Evolutionary conservation across 1,284 basidiomycete species (phyloP).

Genomic region (Cryptococcus wingfieldii): DNA sequence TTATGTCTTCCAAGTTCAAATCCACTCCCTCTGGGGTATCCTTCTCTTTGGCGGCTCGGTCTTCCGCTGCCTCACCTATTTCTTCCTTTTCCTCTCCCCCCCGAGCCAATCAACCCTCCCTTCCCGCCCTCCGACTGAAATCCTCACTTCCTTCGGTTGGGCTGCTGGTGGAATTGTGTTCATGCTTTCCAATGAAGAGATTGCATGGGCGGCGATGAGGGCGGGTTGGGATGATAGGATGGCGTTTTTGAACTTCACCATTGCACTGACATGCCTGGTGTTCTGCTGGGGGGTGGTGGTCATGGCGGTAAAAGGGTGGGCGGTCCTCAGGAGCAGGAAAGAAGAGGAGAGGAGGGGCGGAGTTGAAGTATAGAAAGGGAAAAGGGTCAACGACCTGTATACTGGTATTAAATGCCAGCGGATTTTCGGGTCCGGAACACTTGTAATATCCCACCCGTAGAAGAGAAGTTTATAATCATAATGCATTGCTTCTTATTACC

Average conservation of each 20-base stretch:
- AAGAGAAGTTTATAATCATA: no score
- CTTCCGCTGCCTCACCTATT: conserved; percentile 67
- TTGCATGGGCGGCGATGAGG: conserved; percentile 88
- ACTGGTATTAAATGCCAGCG: no score
- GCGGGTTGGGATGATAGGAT: conserved; percentile 74
- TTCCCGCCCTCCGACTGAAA: conserved; percentile 90
- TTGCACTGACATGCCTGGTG: conserved; percentile 74
- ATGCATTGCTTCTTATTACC: no score
- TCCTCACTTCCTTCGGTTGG: conserved; percentile 79
- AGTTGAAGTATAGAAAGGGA: not conserved
- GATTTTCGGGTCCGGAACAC: no score
- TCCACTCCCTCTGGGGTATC: conserved; percentile 87
- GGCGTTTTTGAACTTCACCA: conserved; percentile 46
- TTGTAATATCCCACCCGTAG: no score
- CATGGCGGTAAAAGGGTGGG: conserved; percentile 73
- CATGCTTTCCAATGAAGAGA: conserved; percentile 85
- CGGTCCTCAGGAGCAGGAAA: conserved; percentile 20
- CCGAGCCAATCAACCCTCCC: conserved; percentile 64
- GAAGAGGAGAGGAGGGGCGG: conserved; percentile 3
- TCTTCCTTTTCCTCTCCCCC: conserved; percentile 80
- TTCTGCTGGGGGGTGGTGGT: conserved; percentile 73
- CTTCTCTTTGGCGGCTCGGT: conserved; percentile 70
- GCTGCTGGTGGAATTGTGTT: conserved; percentile 82
- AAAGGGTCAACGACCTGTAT: not conserved
- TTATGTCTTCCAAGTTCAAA: conserved; percentile 68